Percentiles rank a stretch among this genome's conserved stretches.
Evolutionary conservation across 257 asterid species (phyloP).

Genomic region (Salvia rosmarinus): DNA sequence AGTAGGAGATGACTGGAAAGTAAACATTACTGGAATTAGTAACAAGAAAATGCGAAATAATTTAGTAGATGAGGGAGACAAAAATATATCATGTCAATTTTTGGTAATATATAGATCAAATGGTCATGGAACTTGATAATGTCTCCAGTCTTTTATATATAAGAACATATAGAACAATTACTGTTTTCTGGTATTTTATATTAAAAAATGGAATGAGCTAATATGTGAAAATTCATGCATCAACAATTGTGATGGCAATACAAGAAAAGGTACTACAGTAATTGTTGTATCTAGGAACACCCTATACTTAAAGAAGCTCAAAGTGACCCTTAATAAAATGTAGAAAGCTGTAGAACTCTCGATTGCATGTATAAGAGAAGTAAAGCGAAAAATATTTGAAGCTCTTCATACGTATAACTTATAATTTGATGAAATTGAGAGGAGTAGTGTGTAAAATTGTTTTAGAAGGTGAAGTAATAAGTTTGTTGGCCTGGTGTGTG

Average conservation of each 20-base stretch:
- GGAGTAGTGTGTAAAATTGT: neutral
- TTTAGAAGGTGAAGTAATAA: neutral
- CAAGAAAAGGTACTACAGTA: neutral
- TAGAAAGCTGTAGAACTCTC: neutral
- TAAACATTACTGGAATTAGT: neutral
- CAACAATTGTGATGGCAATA: neutral
- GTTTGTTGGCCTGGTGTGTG: constrained; percentile 12
- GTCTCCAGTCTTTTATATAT: neutral
- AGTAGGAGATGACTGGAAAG: neutral
- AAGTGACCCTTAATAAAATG: neutral
- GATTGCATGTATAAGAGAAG: neutral
- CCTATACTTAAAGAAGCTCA: neutral
- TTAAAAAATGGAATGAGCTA: neutral
- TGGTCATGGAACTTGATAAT: neutral
- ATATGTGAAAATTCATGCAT: constrained; percentile 9
- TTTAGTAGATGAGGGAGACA: neutral
- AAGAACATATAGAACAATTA: neutral
- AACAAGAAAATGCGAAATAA: neutral
- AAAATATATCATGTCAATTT: neutral
- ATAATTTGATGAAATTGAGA: neutral
- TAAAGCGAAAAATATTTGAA: neutral
- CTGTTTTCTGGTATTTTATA: neutral
- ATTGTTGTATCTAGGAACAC: neutral
- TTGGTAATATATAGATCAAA: neutral
- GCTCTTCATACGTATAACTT: neutral